Percentiles rank a stretch among this genome's conserved stretches.
phyloP scores from a whole-genome alignment of 257 asterid species.

The Pogostemon cablin region DNA sequence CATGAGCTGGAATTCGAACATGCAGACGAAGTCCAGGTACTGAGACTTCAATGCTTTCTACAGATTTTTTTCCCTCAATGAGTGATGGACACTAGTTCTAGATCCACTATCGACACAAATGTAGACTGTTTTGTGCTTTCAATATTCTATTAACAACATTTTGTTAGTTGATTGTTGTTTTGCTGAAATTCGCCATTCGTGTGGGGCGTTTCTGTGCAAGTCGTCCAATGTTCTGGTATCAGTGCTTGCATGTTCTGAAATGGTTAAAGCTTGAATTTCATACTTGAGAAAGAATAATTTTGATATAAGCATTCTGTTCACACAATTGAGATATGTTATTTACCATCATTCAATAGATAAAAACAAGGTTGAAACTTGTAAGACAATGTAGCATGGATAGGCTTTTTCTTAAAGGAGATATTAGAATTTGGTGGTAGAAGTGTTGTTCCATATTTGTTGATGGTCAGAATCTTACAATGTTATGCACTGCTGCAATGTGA shows the following conservation, averaged over 20 bases:
- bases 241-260: neutral
- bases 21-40: slow-evolving; percentile 47
- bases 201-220: neutral
- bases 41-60: slow-evolving; percentile 1
- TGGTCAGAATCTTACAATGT: no score
- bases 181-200: neutral
- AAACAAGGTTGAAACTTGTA: neutral
- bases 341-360: neutral
- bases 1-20: slow-evolving; percentile 38
- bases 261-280: neutral
- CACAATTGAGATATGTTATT: neutral
- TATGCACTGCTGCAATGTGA: neutral
- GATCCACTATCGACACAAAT: no score
- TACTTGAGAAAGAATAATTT: neutral
- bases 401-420: neutral
- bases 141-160: neutral
- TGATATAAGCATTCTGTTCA: neutral
- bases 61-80: neutral
- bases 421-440: neutral
- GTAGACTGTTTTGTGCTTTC: no score
- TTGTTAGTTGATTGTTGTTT: neutral
- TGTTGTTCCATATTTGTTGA: neutral
- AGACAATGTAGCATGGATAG: neutral
- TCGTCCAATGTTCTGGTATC: neutral
- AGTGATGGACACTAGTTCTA: no score